Base-by-base conservation (phyloP, 1,284 basidiomycete genomes). In the Irpex lacteus region DNA sequence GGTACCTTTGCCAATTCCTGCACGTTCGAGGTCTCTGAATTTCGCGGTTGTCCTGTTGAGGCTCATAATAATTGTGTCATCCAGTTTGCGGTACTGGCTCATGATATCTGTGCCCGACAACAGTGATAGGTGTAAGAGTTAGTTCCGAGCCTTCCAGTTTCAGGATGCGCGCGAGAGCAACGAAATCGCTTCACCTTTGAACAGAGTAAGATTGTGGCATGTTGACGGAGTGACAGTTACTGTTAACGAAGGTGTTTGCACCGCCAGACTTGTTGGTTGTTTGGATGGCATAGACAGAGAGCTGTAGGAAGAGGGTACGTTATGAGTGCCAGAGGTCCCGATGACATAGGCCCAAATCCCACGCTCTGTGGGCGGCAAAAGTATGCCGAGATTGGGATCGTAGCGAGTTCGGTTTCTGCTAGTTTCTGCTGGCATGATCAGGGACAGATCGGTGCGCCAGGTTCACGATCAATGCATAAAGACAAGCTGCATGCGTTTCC, bases 21-120 rank as follows among this genome's bases (percentile, higher is more conserved):
- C 62, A 69, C 90, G 81, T 66, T 90, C 87, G 65, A 82, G 79
- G 77, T 96, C 94, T 64, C 93, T 84, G 72, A 91, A 86, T 67
- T 89, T 85, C 2, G 94, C 94, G 65, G 84, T 86, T 11, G 92
- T 91, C 60, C 94, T 86, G 73, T 96, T 96, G 61, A 95, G 76
- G 26, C 94, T 83, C 84, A 94, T 94, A 57, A 86, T 88, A 68
- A 96, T 90, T 13, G 85, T 80, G 73, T 96, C 94, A 76, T 96
- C 94, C 5, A 96, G 80, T 70, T 85, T 89, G 69, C 94, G 84
- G 74, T 96, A 95, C 75, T 96, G 92, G 72, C 83, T 87, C 76
- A 96, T 83, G 70, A 95, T 85, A 68, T 94, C 94, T 96, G 73
- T 44, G 63, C 15, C 19, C 26, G 7, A 7, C 40, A 32, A 40